These are phyloP conservation scores for Atkinsonella texensis DNA, from an alignment of 2,329 filamentous ascomycete species.

Conservation along the genomic window DNA sequence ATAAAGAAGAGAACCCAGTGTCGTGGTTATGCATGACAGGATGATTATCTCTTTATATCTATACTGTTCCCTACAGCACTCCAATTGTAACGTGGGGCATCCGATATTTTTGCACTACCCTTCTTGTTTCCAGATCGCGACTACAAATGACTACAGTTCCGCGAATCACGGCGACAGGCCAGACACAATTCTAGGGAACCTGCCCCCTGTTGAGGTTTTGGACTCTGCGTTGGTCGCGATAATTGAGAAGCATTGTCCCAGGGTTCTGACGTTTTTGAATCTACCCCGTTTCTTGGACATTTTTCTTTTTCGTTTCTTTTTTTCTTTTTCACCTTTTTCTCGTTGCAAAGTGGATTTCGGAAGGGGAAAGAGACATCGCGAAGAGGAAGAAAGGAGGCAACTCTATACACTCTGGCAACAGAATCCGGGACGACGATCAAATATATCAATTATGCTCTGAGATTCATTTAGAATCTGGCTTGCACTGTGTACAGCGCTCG, in stretches of 20 bases:
- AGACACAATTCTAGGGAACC: not conserved
- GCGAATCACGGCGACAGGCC: not conserved
- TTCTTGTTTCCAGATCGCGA: not conserved
- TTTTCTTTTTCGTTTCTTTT: not conserved
- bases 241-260: too few species aligned
- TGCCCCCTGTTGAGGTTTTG: too few species aligned
- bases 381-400: constrained; percentile 12
- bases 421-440: constrained; percentile 15
- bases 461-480: not conserved
- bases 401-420: constrained; percentile 21
- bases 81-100: too few species aligned
- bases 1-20: constrained; percentile 8
- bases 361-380: not conserved
- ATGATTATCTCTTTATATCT: not conserved
- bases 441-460: not conserved
- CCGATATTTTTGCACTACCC: too few species aligned
- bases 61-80: too few species aligned
- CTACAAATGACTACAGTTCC: not conserved
- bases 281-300: too few species aligned
- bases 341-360: too few species aligned
- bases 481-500: not conserved
- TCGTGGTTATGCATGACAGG: not conserved
- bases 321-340: not conserved
- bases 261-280: too few species aligned
- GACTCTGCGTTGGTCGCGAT: too few species aligned